Percentiles rank a stretch among this genome's conserved stretches.
phyloP scores from a whole-genome alignment of 345 rosid species.

The Odontarrhena argentea region DNA sequence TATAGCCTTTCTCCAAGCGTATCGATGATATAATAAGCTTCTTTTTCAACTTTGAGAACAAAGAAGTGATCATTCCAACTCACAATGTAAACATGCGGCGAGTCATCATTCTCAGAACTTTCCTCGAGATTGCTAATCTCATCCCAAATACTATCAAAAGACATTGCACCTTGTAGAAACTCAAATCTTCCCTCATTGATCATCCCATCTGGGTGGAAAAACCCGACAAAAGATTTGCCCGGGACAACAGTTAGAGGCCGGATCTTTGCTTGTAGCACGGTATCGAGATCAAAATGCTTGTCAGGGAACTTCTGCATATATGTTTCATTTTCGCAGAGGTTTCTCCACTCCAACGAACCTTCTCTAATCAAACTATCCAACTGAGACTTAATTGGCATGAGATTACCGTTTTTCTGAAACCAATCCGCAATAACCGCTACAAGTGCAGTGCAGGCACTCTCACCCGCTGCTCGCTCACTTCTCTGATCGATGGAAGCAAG shows the following conservation, averaged over 20 bases:
- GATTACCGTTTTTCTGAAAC: constrained; percentile 56
- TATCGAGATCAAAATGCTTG: constrained; percentile 75
- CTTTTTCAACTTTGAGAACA: constrained; percentile 57
- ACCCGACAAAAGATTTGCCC: constrained; percentile 60
- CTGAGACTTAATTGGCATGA: constrained; percentile 63
- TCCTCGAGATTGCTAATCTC: constrained; percentile 45
- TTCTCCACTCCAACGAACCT: constrained; percentile 72
- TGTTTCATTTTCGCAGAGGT: constrained; percentile 57
- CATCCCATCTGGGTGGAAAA: constrained; percentile 64
- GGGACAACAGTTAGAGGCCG: constrained; percentile 49
- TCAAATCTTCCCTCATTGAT: constrained; percentile 55
- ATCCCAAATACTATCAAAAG: constrained; percentile 70
- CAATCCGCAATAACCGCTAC: constrained; percentile 68
- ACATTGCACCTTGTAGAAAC: constrained; percentile 68
- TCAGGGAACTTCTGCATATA: constrained; percentile 57
- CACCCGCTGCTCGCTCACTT: constrained; percentile 72
- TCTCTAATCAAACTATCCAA: constrained; percentile 65
- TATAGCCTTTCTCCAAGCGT: constrained; percentile 71
- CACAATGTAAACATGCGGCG: constrained; percentile 49
- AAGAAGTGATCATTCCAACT: constrained; percentile 84
- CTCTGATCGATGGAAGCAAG: constrained; percentile 74
- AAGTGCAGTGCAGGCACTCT: constrained; percentile 73
- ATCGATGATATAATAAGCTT: constrained; percentile 69
- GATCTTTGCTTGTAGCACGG: constrained; percentile 59
- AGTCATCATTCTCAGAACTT: constrained; percentile 5